Evolutionary conservation across 2,329 filamentous ascomycete species (phyloP).

Genomic region (Xylaria sp.): DNA sequence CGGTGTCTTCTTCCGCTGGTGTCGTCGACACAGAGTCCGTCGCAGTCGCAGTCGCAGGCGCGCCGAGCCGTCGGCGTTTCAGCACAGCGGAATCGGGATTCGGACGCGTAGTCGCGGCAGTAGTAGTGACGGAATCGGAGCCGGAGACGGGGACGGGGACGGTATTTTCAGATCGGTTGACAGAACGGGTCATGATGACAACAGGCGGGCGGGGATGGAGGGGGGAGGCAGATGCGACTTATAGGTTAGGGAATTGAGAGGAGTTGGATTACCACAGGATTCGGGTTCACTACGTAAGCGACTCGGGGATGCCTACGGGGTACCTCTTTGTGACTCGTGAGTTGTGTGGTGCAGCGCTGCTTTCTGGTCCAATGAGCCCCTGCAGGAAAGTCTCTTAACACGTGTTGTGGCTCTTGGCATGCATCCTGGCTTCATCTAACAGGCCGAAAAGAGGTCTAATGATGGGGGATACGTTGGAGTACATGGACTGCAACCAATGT

Average conservation of each 20-base stretch:
- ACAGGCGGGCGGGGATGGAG: too few relatives aligned
- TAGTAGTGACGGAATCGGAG: slow-evolving; percentile 1
- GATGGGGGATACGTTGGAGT: neutral
- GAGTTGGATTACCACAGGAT: neutral
- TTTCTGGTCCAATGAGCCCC: too few relatives aligned
- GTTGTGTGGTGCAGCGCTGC: too few relatives aligned
- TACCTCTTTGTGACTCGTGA: too few relatives aligned
- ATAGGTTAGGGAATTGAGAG: too few relatives aligned
- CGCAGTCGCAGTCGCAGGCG: too few relatives aligned
- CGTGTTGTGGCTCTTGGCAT: slow-evolving; percentile 5
- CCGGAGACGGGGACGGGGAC: slow-evolving; percentile 2
- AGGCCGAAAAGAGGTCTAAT: neutral
- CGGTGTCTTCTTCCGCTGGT: neutral
- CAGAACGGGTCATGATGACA: slow-evolving; percentile 7
- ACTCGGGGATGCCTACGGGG: neutral
- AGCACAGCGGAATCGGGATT: slow-evolving; percentile 4
- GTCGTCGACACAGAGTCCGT: neutral
- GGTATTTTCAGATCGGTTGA: neutral
- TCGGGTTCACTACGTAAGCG: neutral
- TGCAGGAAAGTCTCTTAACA: neutral
- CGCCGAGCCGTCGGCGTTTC: slow-evolving; percentile 8
- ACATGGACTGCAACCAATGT: too few relatives aligned
- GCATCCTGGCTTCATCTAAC: neutral
- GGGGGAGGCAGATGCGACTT: too few relatives aligned
- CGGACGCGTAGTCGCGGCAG: slow-evolving; percentile 6